A percentile compares a stretch with the other conserved stretches of the same genome.
phyloP scores from a whole-genome alignment of 495 filamentous ascomycete genomes.

The Penicillium longicatenatum region DNA sequence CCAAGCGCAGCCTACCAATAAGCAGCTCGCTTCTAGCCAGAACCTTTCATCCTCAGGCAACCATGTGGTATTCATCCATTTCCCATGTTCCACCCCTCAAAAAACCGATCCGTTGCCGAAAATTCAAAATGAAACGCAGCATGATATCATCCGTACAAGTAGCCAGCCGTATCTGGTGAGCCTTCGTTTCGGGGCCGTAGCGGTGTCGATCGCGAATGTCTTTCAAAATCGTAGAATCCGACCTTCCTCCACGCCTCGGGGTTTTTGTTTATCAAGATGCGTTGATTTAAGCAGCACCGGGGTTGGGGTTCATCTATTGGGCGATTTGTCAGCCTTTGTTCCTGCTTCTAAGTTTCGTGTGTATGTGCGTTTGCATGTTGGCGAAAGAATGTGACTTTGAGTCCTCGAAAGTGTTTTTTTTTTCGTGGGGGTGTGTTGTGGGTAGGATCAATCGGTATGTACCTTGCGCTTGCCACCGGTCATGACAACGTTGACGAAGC shows the following conservation, averaged over 20 bases:
- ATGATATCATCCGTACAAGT: slow-evolving; percentile 41
- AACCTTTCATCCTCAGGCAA: slow-evolving; percentile 31
- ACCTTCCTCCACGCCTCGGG: slow-evolving; percentile 29
- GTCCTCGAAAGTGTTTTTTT: slow-evolving; percentile 1
- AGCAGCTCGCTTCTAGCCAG: slow-evolving; percentile 22
- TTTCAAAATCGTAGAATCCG: slow-evolving; percentile 31
- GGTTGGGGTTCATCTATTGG: slow-evolving; percentile 45
- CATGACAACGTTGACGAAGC: slow-evolving; percentile 99
- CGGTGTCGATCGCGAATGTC: slow-evolving; percentile 29
- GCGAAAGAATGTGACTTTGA: neutral
- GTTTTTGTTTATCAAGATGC: slow-evolving; percentile 27
- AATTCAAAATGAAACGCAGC: slow-evolving; percentile 36
- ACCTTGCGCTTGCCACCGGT: slow-evolving; percentile 99
- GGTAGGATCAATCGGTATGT: slow-evolving; percentile 31
- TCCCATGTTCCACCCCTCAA: slow-evolving; percentile 23
- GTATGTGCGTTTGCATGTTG: slow-evolving; percentile 1
- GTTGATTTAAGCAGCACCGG: slow-evolving; percentile 33
- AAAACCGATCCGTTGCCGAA: slow-evolving; percentile 34
- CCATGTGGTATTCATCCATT: slow-evolving; percentile 29
- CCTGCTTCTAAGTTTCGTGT: neutral
- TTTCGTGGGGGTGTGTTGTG: slow-evolving; percentile 8
- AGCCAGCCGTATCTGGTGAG: slow-evolving; percentile 35
- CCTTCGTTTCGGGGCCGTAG: slow-evolving; percentile 30
- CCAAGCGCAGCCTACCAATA: slow-evolving; percentile 15
- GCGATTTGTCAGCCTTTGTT: slow-evolving; percentile 25